Evolutionary conservation across 495 filamentous ascomycete genomes (phyloP), one percentile per base, ranked within the genome.

Genomic region (Hypoxylon trugodes): DNA sequence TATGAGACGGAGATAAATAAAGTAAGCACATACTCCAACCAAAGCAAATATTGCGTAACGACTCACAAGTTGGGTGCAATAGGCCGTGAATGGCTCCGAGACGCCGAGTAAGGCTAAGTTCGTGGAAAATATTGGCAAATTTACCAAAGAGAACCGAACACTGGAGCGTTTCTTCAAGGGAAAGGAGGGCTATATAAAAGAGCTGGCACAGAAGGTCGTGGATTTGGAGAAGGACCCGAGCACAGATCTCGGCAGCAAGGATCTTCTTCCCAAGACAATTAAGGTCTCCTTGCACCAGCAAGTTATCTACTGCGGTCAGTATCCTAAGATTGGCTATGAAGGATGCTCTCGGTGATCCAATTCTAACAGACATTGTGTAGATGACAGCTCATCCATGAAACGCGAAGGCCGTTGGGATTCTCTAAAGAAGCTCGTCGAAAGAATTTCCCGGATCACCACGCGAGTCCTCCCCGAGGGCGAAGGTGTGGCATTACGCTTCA

Each of bases 111-210:
- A 24, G 2, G 24, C 1, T 0, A 25, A 45, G 10, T 18, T 56
- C 24, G 12, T 56, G 10, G 26, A 16, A 43, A 33, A 16, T 4
- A 16, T 56, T 12, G 52, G 15, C 9, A 25, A 43, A 24, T 56
- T 13, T 10, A 38, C 45, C 24, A 33, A 33, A 5, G 15, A 46
- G 0, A 46, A 46, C 18, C 37, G 21, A 12, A 26, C 22, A 37
- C 28, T 56, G 3, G n/a, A 56, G 10, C 52, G 52, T 13, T 56
- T 56, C 22, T 56, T 56, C 52, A 43, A 43, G 24, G 50, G 26
- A 13, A 43, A 56, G 3, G 28, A 56, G 10, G 13, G 45, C 24
- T 56, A 35, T 7, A 43, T 56, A 43, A 30, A 33, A 45, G 52
- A 45, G 2, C 9, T 56, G 3, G 25, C 52, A 1, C 36, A 18